Conservation (phyloP, 176 grass and related monocot genomes). For the Paspalum vaginatum region DNA sequence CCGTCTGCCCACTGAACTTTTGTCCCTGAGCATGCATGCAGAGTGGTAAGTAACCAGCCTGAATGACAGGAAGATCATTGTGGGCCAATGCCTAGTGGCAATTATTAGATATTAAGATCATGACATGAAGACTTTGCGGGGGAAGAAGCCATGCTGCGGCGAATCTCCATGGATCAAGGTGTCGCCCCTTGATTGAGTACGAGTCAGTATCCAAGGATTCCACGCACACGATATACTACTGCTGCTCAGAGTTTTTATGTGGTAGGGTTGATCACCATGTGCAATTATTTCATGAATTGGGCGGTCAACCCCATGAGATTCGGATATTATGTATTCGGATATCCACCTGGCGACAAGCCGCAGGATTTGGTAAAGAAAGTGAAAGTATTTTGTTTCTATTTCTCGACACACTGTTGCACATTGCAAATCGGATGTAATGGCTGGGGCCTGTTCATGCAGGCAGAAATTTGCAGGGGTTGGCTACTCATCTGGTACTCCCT, state of each 20-base stretch:
- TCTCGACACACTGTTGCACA: background rate
- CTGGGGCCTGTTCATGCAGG: background rate
- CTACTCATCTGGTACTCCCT: background rate
- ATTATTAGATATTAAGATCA: constrained; percentile 49
- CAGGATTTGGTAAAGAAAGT: background rate
- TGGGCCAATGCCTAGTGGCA: constrained; percentile 47
- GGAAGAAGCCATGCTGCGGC: constrained; percentile 25
- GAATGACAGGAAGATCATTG: constrained; percentile 51
- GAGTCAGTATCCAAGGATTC: constrained; percentile 17
- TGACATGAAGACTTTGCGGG: constrained; percentile 31
- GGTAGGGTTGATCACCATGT: background rate
- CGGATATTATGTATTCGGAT: background rate
- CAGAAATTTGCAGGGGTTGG: background rate
- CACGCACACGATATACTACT: background rate
- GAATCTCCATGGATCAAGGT: constrained; percentile 42
- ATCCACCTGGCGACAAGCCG: background rate
- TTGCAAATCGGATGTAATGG: background rate
- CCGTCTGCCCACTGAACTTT: constrained; percentile 4
- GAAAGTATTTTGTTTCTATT: background rate
- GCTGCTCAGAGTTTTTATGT: background rate
- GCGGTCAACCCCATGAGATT: constrained; percentile 22
- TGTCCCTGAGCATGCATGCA: constrained; percentile 5
- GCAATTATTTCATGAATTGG: background rate
- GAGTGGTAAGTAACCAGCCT: constrained; percentile 34
- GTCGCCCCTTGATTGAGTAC: constrained; percentile 35